phyloP scores from a whole-genome alignment of 176 grass and related monocot species.

The Pharus latifolius region DNA sequence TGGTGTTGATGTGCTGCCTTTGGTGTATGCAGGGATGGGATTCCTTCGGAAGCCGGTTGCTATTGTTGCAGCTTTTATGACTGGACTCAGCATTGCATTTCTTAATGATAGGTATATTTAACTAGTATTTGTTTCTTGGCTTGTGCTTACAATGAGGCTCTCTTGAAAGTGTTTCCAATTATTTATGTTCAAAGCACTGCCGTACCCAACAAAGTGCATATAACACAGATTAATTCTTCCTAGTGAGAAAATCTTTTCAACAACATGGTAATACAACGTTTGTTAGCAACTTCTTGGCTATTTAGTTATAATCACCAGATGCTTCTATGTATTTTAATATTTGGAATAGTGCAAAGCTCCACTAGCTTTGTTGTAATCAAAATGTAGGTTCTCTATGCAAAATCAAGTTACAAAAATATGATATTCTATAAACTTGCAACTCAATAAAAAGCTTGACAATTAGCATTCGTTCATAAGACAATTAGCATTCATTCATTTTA shows the following conservation, averaged over 20 bases:
- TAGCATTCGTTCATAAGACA: too few species aligned
- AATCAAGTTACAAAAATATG: too few species aligned
- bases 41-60: constrained; percentile 89
- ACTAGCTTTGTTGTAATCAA: neutral
- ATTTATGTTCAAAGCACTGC: neutral
- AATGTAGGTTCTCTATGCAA: neutral
- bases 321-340: neutral
- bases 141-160: neutral
- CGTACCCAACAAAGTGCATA: constrained; percentile 8
- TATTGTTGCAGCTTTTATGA: constrained; percentile 78
- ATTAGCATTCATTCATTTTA: too few species aligned
- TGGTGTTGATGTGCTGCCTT: constrained; percentile 12
- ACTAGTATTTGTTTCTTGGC: neutral
- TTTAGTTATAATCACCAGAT: neutral
- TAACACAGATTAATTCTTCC: neutral
- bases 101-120: constrained; percentile 82
- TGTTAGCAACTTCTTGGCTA: neutral
- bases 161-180: neutral
- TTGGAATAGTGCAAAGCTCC: neutral
- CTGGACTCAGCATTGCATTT: constrained; percentile 71
- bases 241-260: neutral
- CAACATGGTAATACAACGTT: neutral
- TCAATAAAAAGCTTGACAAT: too few species aligned
- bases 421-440: too few species aligned
- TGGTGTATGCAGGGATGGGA: constrained; percentile 46